phyloP scores from a whole-genome alignment of 176 grass and related monocot genomes.

The Lolium multiflorum region DNA sequence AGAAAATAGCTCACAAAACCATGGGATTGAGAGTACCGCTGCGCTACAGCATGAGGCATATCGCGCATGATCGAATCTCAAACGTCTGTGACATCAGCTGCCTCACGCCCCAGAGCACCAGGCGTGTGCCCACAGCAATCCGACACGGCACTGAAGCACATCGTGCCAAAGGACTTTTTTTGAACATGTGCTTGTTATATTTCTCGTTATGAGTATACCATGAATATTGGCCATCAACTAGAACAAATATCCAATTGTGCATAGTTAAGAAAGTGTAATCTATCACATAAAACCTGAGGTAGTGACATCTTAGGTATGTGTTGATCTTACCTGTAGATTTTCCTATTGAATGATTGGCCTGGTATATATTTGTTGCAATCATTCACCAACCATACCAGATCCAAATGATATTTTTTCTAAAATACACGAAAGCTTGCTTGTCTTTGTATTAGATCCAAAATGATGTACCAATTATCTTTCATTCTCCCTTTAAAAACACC shows the following conservation, averaged over 20 bases:
- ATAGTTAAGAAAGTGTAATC: background rate
- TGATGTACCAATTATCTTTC: background rate
- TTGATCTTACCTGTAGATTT: background rate
- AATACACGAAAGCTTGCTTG: background rate
- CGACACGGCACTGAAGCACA: background rate
- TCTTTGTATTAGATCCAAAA: background rate
- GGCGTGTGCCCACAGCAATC: background rate
- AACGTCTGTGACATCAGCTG: background rate
- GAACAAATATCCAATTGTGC: conserved; percentile 2
- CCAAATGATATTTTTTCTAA: background rate
- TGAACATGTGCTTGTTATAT: background rate
- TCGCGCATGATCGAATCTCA: background rate
- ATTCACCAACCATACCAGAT: conserved; percentile 6
- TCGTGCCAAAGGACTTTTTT: background rate
- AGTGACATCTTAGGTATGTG: background rate
- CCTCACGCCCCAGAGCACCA: background rate
- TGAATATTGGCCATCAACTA: background rate
- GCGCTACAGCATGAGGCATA: background rate
- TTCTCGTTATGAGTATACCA: background rate
- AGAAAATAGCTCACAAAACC: background rate
- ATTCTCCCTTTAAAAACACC: conserved; percentile 25
- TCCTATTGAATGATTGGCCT: background rate
- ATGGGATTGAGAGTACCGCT: background rate
- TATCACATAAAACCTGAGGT: background rate
- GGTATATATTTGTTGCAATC: background rate